These are phyloP conservation scores for Iris macrosiphon DNA, from an alignment of 106 monocot species.

Conservation along the genomic window DNA sequence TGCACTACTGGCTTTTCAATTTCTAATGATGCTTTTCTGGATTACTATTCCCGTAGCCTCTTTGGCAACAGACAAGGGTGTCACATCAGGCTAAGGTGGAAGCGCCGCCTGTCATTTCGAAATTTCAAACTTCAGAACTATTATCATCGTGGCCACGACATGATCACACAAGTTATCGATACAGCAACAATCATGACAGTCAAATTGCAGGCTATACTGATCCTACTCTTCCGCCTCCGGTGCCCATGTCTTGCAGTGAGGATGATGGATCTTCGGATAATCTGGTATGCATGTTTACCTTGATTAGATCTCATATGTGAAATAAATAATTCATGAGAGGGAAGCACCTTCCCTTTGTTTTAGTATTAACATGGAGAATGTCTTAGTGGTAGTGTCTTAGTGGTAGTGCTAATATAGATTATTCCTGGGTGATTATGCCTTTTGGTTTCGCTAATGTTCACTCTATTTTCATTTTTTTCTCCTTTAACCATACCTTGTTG, in stretches of 20 bases:
- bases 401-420: no score
- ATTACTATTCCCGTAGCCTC: constrained; percentile 9
- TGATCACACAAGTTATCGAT: constrained; percentile 5
- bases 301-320: neutral
- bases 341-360: neutral
- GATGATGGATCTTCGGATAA: constrained; percentile 9
- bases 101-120: constrained; percentile 1
- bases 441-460: no score
- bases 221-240: constrained; percentile 2
- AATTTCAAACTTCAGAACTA: constrained; percentile 12
- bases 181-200: neutral
- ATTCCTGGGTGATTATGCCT: no score
- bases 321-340: neutral
- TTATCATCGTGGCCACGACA: constrained; percentile 22
- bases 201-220: constrained; percentile 5
- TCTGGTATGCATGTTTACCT: constrained; percentile 8
- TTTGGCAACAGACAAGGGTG: constrained; percentile 16
- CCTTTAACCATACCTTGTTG: no score
- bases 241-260: neutral
- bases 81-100: constrained; percentile 15
- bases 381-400: no score
- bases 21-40: neutral
- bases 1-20: neutral
- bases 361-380: no score
- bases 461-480: no score